phyloP scores from a whole-genome alignment of 345 rosid genomes.

The Balakata baccata region DNA sequence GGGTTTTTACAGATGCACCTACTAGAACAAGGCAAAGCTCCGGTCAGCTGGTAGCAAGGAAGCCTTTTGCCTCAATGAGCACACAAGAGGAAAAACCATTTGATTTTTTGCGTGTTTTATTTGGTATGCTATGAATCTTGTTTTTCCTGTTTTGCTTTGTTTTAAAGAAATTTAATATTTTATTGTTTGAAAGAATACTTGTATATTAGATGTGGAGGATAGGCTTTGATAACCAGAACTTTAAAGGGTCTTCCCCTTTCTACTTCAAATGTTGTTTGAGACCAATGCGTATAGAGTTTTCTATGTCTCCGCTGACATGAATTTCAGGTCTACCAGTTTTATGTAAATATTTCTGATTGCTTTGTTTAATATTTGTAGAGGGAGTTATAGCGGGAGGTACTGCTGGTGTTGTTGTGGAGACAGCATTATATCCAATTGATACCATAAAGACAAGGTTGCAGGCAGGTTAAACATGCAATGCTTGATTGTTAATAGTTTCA shows the following conservation, averaged over 20 bases:
- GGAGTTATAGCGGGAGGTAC: constrained; percentile 94
- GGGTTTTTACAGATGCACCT: constrained; percentile 41
- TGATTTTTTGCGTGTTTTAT: constrained; percentile 62
- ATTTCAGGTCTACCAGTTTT: background rate
- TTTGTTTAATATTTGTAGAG: constrained; percentile 47
- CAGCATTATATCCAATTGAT: constrained; percentile 93
- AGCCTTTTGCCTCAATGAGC: constrained; percentile 60
- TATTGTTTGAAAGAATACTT: too few relatives aligned
- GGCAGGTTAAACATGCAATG: constrained; percentile 47
- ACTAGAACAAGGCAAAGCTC: constrained; percentile 36
- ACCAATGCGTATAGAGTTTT: background rate
- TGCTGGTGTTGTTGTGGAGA: constrained; percentile 95
- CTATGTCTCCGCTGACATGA: background rate
- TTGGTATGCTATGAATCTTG: constrained; percentile 39
- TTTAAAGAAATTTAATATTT: background rate
- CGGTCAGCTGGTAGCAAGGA: constrained; percentile 41
- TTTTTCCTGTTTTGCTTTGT: background rate
- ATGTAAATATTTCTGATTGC: background rate
- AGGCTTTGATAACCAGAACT: background rate
- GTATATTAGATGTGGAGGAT: too few relatives aligned
- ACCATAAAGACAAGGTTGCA: constrained; percentile 95
- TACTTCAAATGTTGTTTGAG: background rate
- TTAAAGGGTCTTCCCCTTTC: background rate
- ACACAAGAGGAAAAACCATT: constrained; percentile 57
- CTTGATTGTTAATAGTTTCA: background rate